Percentiles rank a stretch among this genome's conserved stretches.
These are phyloP conservation scores for Populus nigra DNA, from an alignment of 345 rosid species.

Conservation along the genomic window DNA sequence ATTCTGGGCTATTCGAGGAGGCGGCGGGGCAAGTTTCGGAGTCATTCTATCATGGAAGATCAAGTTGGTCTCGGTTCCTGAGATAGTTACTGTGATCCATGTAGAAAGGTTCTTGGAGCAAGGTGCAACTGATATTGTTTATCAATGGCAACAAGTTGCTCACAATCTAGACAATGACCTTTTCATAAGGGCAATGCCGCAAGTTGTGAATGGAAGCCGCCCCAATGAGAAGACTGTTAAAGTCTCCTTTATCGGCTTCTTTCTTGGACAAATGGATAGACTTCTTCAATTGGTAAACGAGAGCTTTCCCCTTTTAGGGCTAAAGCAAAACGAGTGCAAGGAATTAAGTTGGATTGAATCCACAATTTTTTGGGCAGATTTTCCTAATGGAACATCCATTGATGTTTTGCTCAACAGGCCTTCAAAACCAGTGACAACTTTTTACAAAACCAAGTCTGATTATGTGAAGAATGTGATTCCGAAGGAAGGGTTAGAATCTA, in stretches of 20 bases:
- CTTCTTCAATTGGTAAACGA: background rate
- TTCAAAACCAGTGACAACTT: background rate
- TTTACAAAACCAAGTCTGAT: background rate
- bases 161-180: slow-evolving; percentile 22
- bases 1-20: too few species aligned
- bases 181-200: slow-evolving; percentile 33
- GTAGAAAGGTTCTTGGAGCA: slow-evolving; percentile 30
- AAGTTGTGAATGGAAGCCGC: slow-evolving; percentile 1
- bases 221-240: background rate
- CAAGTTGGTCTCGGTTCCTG: slow-evolving; percentile 1
- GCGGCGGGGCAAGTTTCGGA: too few species aligned
- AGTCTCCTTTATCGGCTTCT: slow-evolving; percentile 1
- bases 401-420: background rate
- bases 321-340: background rate
- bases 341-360: slow-evolving; percentile 9
- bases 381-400: background rate
- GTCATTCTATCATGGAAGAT: background rate
- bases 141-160: slow-evolving; percentile 40
- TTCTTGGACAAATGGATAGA: background rate
- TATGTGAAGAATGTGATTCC: slow-evolving; percentile 4
- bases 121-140: slow-evolving; percentile 29
- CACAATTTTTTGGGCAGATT: background rate
- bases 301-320: background rate
- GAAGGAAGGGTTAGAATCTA: background rate
- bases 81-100: slow-evolving; percentile 23